These are phyloP conservation scores for Microascus cirrosus DNA, from an alignment of 2,329 filamentous ascomycete species.

Conservation along the genomic window DNA sequence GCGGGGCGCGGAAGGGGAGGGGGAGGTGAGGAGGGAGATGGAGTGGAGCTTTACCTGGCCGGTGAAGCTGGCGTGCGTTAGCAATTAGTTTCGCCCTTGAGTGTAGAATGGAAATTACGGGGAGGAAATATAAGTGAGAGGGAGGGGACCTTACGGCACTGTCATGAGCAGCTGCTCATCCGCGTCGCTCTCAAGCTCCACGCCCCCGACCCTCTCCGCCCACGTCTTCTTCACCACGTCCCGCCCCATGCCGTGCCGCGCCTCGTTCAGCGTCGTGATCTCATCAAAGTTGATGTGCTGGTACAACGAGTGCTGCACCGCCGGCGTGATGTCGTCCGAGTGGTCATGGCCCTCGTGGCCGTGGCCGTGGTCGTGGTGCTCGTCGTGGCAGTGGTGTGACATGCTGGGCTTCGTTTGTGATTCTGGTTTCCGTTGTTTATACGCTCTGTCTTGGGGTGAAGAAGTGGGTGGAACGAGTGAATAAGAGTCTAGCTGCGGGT, in stretches of 20 bases:
- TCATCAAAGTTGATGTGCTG: conserved; percentile 83
- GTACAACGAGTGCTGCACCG: conserved; percentile 83
- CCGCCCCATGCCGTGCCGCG: conserved; percentile 53
- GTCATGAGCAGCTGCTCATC: conserved; percentile 93
- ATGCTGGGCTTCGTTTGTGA: conserved; percentile 14
- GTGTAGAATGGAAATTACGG: not conserved
- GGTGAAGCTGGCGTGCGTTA: conserved; percentile 51
- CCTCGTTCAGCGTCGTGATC: conserved; percentile 78
- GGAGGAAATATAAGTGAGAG: not conserved
- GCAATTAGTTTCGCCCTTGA: not conserved
- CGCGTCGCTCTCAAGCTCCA: conserved; percentile 73
- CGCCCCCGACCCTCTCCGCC: conserved; percentile 60
- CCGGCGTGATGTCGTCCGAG: conserved; percentile 83
- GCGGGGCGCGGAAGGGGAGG: conserved; percentile 58
- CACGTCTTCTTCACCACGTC: conserved; percentile 83
- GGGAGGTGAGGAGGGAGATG: conserved; percentile 72
- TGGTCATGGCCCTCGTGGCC: conserved; percentile 59
- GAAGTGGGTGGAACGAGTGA: not conserved
- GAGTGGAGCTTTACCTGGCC: conserved; percentile 89
- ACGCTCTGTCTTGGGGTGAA: not conserved
- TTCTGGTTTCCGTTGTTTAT: not conserved
- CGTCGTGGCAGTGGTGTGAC: conserved; percentile 41
- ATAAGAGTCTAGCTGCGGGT: not conserved
- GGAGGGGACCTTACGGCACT: conserved; percentile 56
- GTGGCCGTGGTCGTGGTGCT: conserved; percentile 35